These are phyloP conservation scores for Rhododendron griersonianum DNA, from an alignment of 148 eudicot genomes.

Conservation along the genomic window DNA sequence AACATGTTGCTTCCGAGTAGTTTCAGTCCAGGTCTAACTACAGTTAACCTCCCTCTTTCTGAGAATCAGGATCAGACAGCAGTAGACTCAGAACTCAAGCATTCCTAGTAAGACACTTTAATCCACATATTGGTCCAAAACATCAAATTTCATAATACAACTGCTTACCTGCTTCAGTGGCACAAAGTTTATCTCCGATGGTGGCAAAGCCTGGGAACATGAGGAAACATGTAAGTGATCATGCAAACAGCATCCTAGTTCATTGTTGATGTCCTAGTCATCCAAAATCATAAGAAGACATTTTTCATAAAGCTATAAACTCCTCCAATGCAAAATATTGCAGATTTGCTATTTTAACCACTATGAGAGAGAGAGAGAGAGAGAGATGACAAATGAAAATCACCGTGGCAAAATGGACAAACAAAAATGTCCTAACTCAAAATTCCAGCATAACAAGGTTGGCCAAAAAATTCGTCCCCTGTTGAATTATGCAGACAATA, in stretches of 20 bases:
- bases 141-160: neutral
- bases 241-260: neutral
- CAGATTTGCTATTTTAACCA: neutral
- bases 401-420: too few species aligned
- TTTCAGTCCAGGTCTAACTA: neutral
- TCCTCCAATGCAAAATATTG: neutral
- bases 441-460: too few species aligned
- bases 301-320: neutral
- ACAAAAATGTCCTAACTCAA: too few species aligned
- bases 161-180: conserved; percentile 75
- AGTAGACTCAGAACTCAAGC: neutral
- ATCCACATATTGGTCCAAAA: too few species aligned
- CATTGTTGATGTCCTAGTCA: neutral
- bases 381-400: too few species aligned
- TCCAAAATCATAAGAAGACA: neutral
- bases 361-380: too few species aligned
- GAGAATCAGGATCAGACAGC: neutral
- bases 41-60: neutral
- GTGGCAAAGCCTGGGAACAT: conserved; percentile 69
- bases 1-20: neutral
- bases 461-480: too few species aligned
- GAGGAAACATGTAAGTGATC: conserved; percentile 10
- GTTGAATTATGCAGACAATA: too few species aligned
- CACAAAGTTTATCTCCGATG: conserved; percentile 62
- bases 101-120: neutral